phyloP scores from a whole-genome alignment of 768 basidiomycete species.

The Agaricus blazei region DNA sequence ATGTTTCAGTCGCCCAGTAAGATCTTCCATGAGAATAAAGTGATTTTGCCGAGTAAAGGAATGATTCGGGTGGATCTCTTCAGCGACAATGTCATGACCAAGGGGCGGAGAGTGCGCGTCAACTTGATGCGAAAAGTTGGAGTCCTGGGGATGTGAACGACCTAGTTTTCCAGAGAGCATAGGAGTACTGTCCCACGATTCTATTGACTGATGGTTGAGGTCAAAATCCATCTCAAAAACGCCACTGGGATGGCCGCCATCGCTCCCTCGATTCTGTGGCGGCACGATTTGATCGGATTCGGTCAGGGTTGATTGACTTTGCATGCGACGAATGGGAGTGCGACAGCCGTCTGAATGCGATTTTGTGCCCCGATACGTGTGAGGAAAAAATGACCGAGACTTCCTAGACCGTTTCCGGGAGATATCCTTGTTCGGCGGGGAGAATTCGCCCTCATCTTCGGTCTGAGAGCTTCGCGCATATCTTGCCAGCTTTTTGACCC shows the following conservation, averaged over 20 bases:
- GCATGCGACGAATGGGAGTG: conserved; percentile 53
- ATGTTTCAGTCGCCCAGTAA: conserved; percentile 85
- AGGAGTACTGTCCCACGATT: conserved; percentile 21
- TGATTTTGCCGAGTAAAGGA: conserved; percentile 84
- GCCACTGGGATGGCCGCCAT: conserved; percentile 24
- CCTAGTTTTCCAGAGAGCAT: conserved; percentile 38
- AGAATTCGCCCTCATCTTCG: conserved; percentile 49
- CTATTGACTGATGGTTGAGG: conserved; percentile 13
- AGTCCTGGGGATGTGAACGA: conserved; percentile 37
- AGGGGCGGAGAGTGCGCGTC: conserved; percentile 20
- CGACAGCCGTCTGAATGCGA: conserved; percentile 31
- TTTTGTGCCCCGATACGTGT: conserved; percentile 33
- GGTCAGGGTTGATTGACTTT: conserved; percentile 53
- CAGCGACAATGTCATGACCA: conserved; percentile 28
- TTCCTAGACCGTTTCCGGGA: conserved; percentile 21
- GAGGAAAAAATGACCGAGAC: conserved; percentile 34
- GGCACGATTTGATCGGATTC: conserved; percentile 22
- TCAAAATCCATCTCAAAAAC: conserved; percentile 44
- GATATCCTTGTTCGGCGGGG: conserved; percentile 23
- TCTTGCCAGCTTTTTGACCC: conserved; percentile 54
- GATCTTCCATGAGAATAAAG: conserved; percentile 98
- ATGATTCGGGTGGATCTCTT: conserved; percentile 29
- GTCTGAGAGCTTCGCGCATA: conserved; percentile 32
- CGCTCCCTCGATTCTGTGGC: conserved; percentile 2
- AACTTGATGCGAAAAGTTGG: conserved; percentile 21